phyloP scores from a whole-genome alignment of 352 stramenopile genomes.

The Pythium biforme region DNA sequence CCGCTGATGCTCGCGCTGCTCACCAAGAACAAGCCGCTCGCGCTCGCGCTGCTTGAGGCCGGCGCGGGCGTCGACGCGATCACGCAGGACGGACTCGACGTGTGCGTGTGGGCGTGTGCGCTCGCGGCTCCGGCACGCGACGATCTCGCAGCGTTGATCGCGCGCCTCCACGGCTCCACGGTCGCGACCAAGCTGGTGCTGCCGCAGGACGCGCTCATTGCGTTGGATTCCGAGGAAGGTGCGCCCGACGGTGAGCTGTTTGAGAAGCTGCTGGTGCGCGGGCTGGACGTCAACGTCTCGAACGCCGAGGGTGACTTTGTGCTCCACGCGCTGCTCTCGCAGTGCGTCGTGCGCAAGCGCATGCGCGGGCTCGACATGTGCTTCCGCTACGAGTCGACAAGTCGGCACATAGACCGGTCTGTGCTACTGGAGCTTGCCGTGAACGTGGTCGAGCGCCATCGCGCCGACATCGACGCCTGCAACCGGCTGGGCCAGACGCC shows the following conservation, averaged over 20 bases:
- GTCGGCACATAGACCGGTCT: conserved; percentile 17
- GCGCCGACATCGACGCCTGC: conserved; percentile 50
- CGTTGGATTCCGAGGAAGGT: conserved; percentile 39
- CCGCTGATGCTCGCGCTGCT: conserved; percentile 65
- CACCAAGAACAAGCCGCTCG: conserved; percentile 29
- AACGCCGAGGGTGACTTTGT: conserved; percentile 60
- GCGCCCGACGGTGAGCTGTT: conserved; percentile 43
- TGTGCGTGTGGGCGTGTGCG: conserved; percentile 56
- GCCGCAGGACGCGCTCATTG: conserved; percentile 21
- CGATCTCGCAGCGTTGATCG: conserved; percentile 20
- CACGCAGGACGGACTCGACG: conserved; percentile 44
- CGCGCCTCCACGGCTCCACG: conserved; percentile 14
- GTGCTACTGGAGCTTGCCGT: conserved; percentile 28
- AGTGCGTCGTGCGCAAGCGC: conserved; percentile 40
- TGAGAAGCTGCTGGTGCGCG: not conserved
- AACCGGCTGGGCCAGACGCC: conserved; percentile 64
- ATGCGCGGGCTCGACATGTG: conserved; percentile 59
- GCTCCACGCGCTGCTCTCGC: conserved; percentile 61
- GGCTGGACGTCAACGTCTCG: conserved; percentile 62
- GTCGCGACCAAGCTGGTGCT: conserved; percentile 21
- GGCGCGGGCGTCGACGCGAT: conserved; percentile 55
- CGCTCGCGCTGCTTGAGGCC: conserved; percentile 27
- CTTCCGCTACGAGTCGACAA: conserved; percentile 50
- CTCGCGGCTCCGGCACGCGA: conserved; percentile 34
- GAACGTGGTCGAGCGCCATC: conserved; percentile 34